Base-by-base conservation (phyloP, 2,329 filamentous ascomycete genomes). In the Simplicillium sp. region DNA sequence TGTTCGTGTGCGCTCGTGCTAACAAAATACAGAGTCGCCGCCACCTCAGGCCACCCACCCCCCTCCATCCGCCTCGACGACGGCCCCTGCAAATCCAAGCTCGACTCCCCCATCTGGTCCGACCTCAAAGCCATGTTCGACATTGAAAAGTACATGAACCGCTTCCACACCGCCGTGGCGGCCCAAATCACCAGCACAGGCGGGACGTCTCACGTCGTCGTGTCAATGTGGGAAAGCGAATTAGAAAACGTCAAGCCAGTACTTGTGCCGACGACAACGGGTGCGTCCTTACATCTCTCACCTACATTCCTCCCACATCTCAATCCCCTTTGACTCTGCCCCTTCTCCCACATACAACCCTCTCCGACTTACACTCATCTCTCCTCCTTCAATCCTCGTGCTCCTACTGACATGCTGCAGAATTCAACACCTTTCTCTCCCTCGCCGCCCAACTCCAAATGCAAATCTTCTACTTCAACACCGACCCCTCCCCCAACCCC, bases 401-500 rank as follows among this genome's bases (percentile, higher is more conserved):
- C n/a, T n/a, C n/a, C n/a, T 3, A 7, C 38, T 29, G 3, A 9
- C 33, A 33, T 12, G 12, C 13, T 3, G 49, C 47, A 71, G 70
- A 73, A 32, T 53, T 70, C 16, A 66, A 70, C 39, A 59, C 64
- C 13, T 71, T 75, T 49, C 67, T 69, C 37, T 55, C 71, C 8
- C 53, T 75, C 3, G 60, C 70, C 0, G 66, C 70, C 1, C 62
- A 68, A 16, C 61, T 74, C n/a, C 71, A 77, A 42, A 63, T 76
- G 8, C 71, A 77, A 46, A 55, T 60, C 2, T 74, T 68, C 54
- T 75, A 75, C 56, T 68, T 75, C 48, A 60, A 66, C 46, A 67
- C 31, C 5, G 31, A 33, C 67, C 3, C 59, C 62, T 0, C 59
- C 64, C 2, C 60, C 59, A 14, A 58, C 57, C 44, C 60, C 53